Percentiles rank a stretch among this genome's conserved stretches.
Conservation (phyloP, 2,329 filamentous ascomycete genomes). For the Scopulariopsis brevicaulis region DNA sequence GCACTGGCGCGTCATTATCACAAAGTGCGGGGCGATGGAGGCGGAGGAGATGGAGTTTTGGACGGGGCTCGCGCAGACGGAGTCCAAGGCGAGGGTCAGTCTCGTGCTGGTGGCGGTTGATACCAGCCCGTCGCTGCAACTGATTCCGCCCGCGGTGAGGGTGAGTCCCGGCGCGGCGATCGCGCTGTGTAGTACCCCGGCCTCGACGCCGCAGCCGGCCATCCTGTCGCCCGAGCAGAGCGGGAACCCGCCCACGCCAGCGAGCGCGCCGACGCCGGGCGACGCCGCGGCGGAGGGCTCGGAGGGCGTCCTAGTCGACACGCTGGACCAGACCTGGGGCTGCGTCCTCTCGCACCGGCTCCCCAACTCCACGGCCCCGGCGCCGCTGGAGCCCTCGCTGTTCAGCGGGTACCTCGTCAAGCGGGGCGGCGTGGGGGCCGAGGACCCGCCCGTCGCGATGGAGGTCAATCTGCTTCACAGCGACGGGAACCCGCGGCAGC, state of each 20-base stretch:
- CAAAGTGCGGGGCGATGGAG: slow-evolving; percentile 59
- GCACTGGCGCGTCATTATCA: slow-evolving; percentile 67
- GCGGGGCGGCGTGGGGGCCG: slow-evolving; percentile 39
- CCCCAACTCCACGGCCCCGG: slow-evolving; percentile 40
- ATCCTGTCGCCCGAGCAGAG: slow-evolving; percentile 51
- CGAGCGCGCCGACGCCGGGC: slow-evolving; percentile 27
- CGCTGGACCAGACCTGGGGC: slow-evolving; percentile 67
- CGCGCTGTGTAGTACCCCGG: slow-evolving; percentile 48
- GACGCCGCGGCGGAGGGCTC: slow-evolving; percentile 22
- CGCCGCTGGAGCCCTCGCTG: slow-evolving; percentile 45
- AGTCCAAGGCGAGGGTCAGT: slow-evolving; percentile 37
- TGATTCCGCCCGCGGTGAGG: slow-evolving; percentile 43
- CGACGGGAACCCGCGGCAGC: slow-evolving; percentile 38
- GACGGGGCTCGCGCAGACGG: slow-evolving; percentile 38
- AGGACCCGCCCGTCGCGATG: slow-evolving; percentile 49
- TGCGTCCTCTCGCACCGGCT: slow-evolving; percentile 57
- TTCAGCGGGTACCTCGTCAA: slow-evolving; percentile 58
- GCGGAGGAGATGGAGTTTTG: slow-evolving; percentile 51
- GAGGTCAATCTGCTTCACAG: slow-evolving; percentile 53
- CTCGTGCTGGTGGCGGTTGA: slow-evolving; percentile 55
- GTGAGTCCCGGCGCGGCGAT: slow-evolving; percentile 31
- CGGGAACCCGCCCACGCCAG: slow-evolving; percentile 35
- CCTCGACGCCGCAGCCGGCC: slow-evolving; percentile 52
- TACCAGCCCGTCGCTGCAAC: slow-evolving; percentile 50
- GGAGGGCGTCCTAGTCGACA: slow-evolving; percentile 60